phyloP scores from a whole-genome alignment of 2,329 filamentous ascomycete genomes.

The Dendrostoma leiphaemia region DNA sequence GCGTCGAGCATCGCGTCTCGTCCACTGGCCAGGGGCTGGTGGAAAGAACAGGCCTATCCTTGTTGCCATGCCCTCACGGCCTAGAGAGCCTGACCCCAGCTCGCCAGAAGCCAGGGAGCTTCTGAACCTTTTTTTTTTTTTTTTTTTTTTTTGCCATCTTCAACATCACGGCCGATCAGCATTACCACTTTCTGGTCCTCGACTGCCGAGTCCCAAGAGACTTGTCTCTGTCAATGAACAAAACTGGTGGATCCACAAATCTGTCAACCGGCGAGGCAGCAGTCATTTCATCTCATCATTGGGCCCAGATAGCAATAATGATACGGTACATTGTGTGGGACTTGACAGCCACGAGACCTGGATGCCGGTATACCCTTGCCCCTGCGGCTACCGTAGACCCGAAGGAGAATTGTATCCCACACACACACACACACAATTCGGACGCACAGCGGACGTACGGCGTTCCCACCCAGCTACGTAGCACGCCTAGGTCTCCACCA shows the following conservation, averaged over 20 bases:
- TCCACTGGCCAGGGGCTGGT: background rate
- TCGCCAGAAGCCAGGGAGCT: too few relatives aligned
- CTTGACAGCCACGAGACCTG: background rate
- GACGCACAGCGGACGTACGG: background rate
- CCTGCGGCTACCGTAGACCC: slow-evolving; percentile 1
- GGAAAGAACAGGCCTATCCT: slow-evolving; percentile 5
- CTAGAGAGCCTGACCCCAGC: background rate
- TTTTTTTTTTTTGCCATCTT: too few relatives aligned
- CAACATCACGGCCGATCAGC: background rate
- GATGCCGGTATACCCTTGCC: background rate
- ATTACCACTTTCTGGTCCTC: background rate
- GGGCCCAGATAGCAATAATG: background rate
- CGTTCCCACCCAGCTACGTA: too few relatives aligned
- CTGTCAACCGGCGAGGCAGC: background rate
- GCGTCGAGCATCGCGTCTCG: slow-evolving; percentile 3
- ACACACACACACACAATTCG: background rate
- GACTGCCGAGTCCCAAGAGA: too few relatives aligned
- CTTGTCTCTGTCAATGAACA: background rate
- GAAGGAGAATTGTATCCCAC: slow-evolving; percentile 8
- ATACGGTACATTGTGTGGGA: background rate
- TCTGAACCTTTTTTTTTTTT: too few relatives aligned
- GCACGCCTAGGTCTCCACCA: slow-evolving; percentile 8
- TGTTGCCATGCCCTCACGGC: slow-evolving; percentile 9
- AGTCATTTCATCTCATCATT: background rate
- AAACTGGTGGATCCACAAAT: background rate